phyloP scores from a whole-genome alignment of 2,329 filamentous ascomycete genomes.

The Huntiella abstrusa region DNA sequence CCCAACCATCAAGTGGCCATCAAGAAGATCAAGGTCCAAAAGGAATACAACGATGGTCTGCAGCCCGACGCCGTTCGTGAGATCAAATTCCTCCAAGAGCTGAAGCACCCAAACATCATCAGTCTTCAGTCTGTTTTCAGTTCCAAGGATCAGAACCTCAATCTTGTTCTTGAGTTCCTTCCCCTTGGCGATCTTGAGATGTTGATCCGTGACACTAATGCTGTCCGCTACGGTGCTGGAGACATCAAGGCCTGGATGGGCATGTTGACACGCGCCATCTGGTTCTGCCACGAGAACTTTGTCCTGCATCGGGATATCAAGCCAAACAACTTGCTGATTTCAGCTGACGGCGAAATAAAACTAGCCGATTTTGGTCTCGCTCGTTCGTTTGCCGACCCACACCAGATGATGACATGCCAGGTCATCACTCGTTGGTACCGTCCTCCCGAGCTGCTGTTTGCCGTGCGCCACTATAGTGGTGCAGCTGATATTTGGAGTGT shows the following conservation, averaged over 20 bases:
- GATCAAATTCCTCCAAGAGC: conserved; percentile 85
- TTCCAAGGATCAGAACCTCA: conserved; percentile 90
- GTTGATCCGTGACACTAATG: conserved; percentile 68
- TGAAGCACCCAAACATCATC: conserved; percentile 91
- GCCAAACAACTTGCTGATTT: conserved; percentile 92
- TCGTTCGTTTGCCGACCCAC: conserved; percentile 72
- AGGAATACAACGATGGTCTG: conserved; percentile 77
- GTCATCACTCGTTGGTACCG: conserved; percentile 97
- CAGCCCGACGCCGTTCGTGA: conserved; percentile 89
- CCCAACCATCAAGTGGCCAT: conserved; percentile 66
- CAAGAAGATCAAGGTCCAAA: conserved; percentile 79
- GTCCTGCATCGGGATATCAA: conserved; percentile 97
- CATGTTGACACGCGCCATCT: conserved; percentile 82
- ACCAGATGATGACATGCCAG: conserved; percentile 73
- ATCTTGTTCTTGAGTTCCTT: conserved; percentile 84
- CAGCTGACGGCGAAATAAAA: conserved; percentile 81
- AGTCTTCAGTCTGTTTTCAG: conserved; percentile 82
- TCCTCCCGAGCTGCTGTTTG: conserved; percentile 82
- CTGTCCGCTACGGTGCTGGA: conserved; percentile 62
- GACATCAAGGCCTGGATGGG: conserved; percentile 98
- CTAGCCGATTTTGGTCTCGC: conserved; percentile 96
- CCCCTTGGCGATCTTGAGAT: conserved; percentile 89
- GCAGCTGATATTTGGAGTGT: conserved; percentile 91
- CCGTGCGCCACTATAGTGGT: conserved; percentile 72
- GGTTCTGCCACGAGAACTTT: conserved; percentile 92